Evolutionary conservation across 2,329 filamentous ascomycete species (phyloP), one percentile per base, ranked within the genome.

Genomic region (Amphichorda felina): DNA sequence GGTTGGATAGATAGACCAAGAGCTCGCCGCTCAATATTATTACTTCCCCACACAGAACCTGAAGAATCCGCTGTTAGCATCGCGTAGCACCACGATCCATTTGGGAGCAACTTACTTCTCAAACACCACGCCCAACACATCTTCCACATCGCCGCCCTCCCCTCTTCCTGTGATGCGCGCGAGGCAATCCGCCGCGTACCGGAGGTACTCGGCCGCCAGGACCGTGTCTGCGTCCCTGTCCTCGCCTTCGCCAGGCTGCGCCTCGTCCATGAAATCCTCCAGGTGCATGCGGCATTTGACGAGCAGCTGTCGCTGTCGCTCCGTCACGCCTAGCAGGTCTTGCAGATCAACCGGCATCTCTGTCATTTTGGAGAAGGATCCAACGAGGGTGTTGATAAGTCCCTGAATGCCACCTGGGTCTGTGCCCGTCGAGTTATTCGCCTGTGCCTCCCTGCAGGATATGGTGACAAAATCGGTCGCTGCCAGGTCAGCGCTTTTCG

Each of bases 91-190:
- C 29, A 6, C 8, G 29, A 13, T 5, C 16, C 13, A 11, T 18
- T 16, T n/a, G 26, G 29, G 14, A 34, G 2, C 19, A 16, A 73
- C 75, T 67, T 63, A 94, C 84, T 94, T 96, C 57, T 96, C 89
- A 61, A 98, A 98, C 4, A 98, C 88, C 16, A 98, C 88, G 0
- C 91, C 91, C 30, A 98, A 61, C 7, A 98, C 85, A 52, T 96
- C 91, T 54, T 98, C 89, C 13, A 96, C 86, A 56, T 96, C 89
- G 3, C 87, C 84, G 28, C 72, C 74, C 47, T 87, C 84, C 1
- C 87, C 88, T 37, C 75, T 75, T 1, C 91, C 91, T 1, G 87
- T 96, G 47, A 96, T 94, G 38, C 78, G 75, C 2, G 86, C 82
- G n/a, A 95, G 66, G 42, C 76, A 79, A 35, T 79, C 74, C 1